Evolutionary conservation across 371 early-diverging fungal species (phyloP).

Genomic region (Syncephalis plumigaleata): DNA sequence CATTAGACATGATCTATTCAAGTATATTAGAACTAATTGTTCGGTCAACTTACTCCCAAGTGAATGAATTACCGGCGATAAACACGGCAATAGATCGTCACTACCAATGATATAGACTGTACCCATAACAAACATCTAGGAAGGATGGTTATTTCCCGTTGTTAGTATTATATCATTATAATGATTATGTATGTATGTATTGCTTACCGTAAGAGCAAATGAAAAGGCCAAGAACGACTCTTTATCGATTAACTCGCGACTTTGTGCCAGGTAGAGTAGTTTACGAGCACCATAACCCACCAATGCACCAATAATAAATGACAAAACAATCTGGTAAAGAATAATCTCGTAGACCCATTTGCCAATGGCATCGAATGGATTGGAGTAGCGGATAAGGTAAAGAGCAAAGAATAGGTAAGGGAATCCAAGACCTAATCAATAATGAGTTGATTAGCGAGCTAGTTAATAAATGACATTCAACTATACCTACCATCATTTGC

Average conservation of each 20-base stretch:
- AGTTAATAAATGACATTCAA: neutral
- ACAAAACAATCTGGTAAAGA: conserved; percentile 53
- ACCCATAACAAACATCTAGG: conserved; percentile 54
- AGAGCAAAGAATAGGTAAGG: conserved; percentile 73
- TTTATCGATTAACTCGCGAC: conserved; percentile 63
- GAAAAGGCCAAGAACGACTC: conserved; percentile 74
- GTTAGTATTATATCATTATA: neutral
- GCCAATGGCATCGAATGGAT: conserved; percentile 37
- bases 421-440: conserved; percentile 38
- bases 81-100: conserved; percentile 81
- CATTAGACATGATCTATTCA: neutral
- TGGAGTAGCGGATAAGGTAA: conserved; percentile 34
- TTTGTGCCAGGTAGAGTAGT: conserved; percentile 47
- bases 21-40: too few species aligned
- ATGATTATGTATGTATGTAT: neutral
- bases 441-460: neutral
- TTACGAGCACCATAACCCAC: conserved; percentile 59
- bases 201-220: conserved; percentile 60
- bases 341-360: conserved; percentile 54
- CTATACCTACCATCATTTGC: conserved; percentile 43
- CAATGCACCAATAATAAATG: conserved; percentile 55
- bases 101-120: conserved; percentile 53
- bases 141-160: neutral
- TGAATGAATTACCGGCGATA: conserved; percentile 74
- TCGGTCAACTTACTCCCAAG: conserved; percentile 51